These are phyloP conservation scores for Cyclanthera cordifolia DNA, from an alignment of 306 rosid species.

Conservation along the genomic window DNA sequence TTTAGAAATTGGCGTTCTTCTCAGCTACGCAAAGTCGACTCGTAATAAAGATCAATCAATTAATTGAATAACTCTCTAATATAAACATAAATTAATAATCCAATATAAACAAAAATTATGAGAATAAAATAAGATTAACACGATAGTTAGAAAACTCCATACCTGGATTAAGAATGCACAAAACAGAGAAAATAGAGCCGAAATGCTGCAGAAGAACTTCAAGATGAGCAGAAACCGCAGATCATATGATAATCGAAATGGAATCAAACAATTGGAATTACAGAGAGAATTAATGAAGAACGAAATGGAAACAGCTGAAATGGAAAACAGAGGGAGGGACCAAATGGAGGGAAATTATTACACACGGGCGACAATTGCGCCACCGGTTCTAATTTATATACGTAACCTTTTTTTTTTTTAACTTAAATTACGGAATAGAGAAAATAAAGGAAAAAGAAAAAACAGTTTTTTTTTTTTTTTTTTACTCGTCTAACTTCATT, in stretches of 20 bases:
- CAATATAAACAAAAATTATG: neutral
- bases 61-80: neutral
- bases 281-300: neutral
- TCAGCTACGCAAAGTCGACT: neutral
- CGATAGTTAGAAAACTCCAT: neutral
- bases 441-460: no score
- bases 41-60: neutral
- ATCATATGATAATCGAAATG: neutral
- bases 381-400: neutral
- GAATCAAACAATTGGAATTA: neutral
- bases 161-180: neutral
- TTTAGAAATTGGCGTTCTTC: neutral
- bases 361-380: slow-evolving; percentile 1
- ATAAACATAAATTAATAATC: neutral
- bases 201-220: neutral
- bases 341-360: slow-evolving; percentile 13
- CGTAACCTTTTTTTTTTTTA: neutral
- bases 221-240: neutral
- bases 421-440: neutral
- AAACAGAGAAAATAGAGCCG: neutral
- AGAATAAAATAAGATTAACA: neutral
- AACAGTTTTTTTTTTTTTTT: no score
- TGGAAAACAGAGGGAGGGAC: slow-evolving; percentile 12
- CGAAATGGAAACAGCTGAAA: neutral
- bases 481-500: no score